Evolutionary conservation across 202 grass and related monocot species (phyloP).

Genomic region (Dendrocalamus latiflorus): DNA sequence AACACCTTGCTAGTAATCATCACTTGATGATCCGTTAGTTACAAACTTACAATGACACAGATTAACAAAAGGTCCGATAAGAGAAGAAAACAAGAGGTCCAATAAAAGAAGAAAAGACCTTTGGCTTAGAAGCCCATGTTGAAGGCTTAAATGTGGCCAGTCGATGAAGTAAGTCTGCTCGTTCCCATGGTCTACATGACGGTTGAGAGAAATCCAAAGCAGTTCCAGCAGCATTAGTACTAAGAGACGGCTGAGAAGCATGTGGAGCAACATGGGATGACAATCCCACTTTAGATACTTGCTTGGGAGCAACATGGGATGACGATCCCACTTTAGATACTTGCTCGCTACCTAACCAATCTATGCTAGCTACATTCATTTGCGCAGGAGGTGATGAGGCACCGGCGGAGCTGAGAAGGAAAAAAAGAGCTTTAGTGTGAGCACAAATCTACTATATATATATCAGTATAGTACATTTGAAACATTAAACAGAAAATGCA

Average conservation of each 20-base stretch:
- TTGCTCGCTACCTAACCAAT: conserved; percentile 77
- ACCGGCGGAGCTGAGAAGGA: conserved; percentile 63
- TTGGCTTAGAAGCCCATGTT: conserved; percentile 87
- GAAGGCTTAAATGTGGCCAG: conserved; percentile 79
- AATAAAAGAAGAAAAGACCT: conserved; percentile 43
- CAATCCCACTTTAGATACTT: conserved; percentile 56
- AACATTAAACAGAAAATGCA: not conserved
- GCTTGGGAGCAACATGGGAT: conserved; percentile 48
- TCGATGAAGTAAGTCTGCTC: conserved; percentile 81
- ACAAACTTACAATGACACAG: too few relatives aligned
- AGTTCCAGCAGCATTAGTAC: conserved; percentile 73
- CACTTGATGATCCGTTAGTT: not conserved
- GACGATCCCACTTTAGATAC: conserved; percentile 55
- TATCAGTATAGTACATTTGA: not conserved
- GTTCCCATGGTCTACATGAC: conserved; percentile 88
- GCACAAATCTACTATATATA: not conserved
- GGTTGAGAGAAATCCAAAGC: conserved; percentile 41
- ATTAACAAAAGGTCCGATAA: not conserved
- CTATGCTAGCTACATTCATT: conserved; percentile 62
- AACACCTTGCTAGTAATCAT: not conserved
- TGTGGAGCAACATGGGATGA: conserved; percentile 42
- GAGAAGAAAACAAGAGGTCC: not conserved
- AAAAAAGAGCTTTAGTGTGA: conserved; percentile 21
- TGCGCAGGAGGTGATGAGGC: conserved; percentile 62
- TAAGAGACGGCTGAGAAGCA: conserved; percentile 55